Base-by-base conservation (phyloP, 208 protist genomes). In the Trypanosoma platydactyli region DNA sequence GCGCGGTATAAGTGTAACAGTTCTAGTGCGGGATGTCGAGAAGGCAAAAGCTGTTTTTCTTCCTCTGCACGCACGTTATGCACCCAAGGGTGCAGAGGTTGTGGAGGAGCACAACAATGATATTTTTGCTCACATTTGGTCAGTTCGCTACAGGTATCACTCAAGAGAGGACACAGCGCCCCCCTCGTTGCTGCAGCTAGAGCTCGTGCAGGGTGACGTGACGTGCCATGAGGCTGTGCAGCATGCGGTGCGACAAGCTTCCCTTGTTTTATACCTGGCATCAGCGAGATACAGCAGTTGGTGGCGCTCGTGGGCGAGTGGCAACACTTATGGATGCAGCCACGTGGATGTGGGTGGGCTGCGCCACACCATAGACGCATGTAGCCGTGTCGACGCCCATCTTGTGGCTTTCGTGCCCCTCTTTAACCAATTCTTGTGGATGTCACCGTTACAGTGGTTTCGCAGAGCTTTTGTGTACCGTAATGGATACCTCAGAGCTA, bases 371-470 rank as follows among this genome's bases (percentile, higher is more conserved):
- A 68, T 92, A 12, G 80, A 89, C 20, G 71, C 78, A 6, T 92
- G 82, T 59, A 65, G 70, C 25, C 73, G 72, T 13, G 83, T 89
- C 22, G 86, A 92, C 33, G 82, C 80, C 13, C 86, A 89, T 57
- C 86, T 92, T 56, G 67, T 89, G 12, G 66, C 66, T 1, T 75
- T 92, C 29, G 84, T 77, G 0, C 86, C 86, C 3, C 71, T 88
- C n/a, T 84, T 81, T 73, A 79, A 87, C 29, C 73, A 80, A 54
- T 56, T 55, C 40, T 78, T 72, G 35, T 71, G 81, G 30, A 66
- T 79, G 0, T 92, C 77, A 33, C 79, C 86, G 6, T 20, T 84
- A 24, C 88, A 84, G 56, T 92, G 81, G 80, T 86, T 83, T 54
- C 74, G 86, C 25, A 70, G 80, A 11, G 46, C 85, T 50, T 53